Base-by-base conservation (phyloP, 2,329 filamentous ascomycete species). In the Arthrobotrys iridis region DNA sequence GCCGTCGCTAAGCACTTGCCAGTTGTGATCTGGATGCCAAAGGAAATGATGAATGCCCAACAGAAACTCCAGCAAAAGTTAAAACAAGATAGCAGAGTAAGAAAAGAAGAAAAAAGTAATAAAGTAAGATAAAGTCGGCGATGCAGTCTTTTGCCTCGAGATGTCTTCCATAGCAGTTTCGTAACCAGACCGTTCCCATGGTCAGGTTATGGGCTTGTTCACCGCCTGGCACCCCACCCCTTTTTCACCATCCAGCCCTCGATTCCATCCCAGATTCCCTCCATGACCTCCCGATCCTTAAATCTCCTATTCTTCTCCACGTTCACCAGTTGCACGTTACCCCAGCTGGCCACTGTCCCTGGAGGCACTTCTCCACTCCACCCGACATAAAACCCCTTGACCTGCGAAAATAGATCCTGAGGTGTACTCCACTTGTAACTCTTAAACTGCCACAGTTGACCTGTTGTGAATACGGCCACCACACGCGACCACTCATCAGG, bases 361-460 rank as follows among this genome's bases (percentile, higher is more conserved):
- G 95, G 95, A 2, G 90, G 83, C 77, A 89, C 87, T 80, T 98
- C 93, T 57, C 92, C 93, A 76, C 91, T 88, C 92, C 93, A 98
- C 2, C 95, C 95, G 1, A 99, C 89, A 80, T 92, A 96, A 57
- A 99, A 85, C 66, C 95, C 95, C 11, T 93, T 86, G 1, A 93
- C 91, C 80, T 97, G 92, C 78, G 89, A 88, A 84, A 99, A 99
- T 57, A 99, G 86, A 80, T 98, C 95, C 11, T 89, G 87, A 0
- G 95, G 92, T 66, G 91, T 90, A 78, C 90, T 90, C 93, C 95
- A 99, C 83, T 96, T 97, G 87, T 99, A 99, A 78, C 89, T 91
- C 84, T 97, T 97, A 84, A 99, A 99, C 83, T 99, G 95, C 95
- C 95, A 99, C 7, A 91, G 89, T 84, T 99, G 95, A 33, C 95